Percentiles rank a stretch among this genome's conserved stretches.
These are phyloP conservation scores for Hanseniaspora mollemarum DNA, from an alignment of 805 yeast genomes.

Conservation along the genomic window DNA sequence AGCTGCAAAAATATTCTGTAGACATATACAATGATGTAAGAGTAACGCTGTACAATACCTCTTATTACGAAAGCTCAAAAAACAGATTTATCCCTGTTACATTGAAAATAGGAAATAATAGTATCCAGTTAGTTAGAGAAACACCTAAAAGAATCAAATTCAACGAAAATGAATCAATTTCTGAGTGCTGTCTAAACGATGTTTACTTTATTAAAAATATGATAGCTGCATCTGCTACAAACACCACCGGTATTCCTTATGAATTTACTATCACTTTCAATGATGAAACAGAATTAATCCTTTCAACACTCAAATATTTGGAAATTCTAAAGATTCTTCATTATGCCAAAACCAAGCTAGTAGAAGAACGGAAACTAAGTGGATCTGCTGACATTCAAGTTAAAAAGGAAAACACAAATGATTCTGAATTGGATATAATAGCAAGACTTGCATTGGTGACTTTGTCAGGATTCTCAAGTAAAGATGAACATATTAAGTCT, in stretches of 20 bases:
- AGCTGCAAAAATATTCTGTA: conserved; percentile 35
- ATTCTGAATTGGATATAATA: conserved; percentile 34
- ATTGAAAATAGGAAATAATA: conserved; percentile 58
- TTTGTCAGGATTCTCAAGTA: conserved; percentile 56
- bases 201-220: conserved; percentile 36
- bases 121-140: conserved; percentile 44
- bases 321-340: conserved; percentile 64
- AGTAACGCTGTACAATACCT: conserved; percentile 42
- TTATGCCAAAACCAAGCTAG: conserved; percentile 48
- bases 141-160: conserved; percentile 35
- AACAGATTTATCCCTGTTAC: conserved; percentile 50
- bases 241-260: conserved; percentile 37
- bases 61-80: conserved; percentile 38
- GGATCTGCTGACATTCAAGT: conserved; percentile 19
- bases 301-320: conserved; percentile 39
- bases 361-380: conserved; percentile 23
- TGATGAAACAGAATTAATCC: conserved; percentile 31
- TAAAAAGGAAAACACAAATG: conserved; percentile 22
- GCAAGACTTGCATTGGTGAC: conserved; percentile 54
- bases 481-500: conserved; percentile 46
- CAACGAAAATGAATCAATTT: conserved; percentile 27
- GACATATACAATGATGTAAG: conserved; percentile 39
- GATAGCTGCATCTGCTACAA: conserved; percentile 33
- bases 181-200: conserved; percentile 34
- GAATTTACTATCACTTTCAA: conserved; percentile 39